Evolutionary conservation across 2,329 filamentous ascomycete genomes (phyloP).

Genomic region (Periconia sp.): DNA sequence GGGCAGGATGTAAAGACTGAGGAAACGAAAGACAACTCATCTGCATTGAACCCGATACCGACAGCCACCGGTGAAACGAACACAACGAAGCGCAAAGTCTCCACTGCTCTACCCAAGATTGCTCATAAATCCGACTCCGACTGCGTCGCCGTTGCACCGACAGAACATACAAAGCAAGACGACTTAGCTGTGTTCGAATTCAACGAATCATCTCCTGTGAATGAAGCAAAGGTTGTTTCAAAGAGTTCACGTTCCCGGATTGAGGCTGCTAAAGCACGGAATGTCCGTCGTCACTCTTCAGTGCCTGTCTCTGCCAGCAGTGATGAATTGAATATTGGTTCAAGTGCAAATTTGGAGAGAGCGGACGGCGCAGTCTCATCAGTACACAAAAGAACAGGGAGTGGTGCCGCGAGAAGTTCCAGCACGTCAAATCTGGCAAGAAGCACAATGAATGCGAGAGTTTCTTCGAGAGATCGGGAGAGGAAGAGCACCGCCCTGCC

Average conservation of each 20-base stretch:
- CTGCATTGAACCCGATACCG: constrained; percentile 35
- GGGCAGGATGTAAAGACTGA: constrained; percentile 20
- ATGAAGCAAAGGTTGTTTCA: constrained; percentile 11
- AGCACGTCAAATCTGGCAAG: constrained; percentile 17
- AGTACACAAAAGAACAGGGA: constrained; percentile 30
- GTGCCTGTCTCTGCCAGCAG: constrained; percentile 19
- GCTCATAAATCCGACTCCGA: background rate
- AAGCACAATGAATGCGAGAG: constrained; percentile 17
- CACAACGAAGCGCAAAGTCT: constrained; percentile 24
- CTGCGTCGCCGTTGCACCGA: background rate
- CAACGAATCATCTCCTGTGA: constrained; percentile 32
- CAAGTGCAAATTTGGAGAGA: constrained; percentile 6
- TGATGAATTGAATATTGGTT: constrained; percentile 15
- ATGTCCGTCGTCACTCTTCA: constrained; percentile 36
- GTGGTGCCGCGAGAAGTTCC: constrained; percentile 21
- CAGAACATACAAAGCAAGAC: constrained; percentile 17
- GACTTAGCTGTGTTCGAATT: constrained; percentile 44
- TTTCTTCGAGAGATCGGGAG: constrained; percentile 19
- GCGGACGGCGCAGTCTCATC: constrained; percentile 19
- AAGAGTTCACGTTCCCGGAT: constrained; percentile 19
- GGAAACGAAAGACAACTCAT: constrained; percentile 22
- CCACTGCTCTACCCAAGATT: constrained; percentile 1
- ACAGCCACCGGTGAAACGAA: constrained; percentile 35
- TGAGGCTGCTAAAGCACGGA: constrained; percentile 33
- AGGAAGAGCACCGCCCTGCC: constrained; percentile 5